These are phyloP conservation scores for Hypoxylon sp. DNA, from an alignment of 2,329 filamentous ascomycete species.

Conservation along the genomic window DNA sequence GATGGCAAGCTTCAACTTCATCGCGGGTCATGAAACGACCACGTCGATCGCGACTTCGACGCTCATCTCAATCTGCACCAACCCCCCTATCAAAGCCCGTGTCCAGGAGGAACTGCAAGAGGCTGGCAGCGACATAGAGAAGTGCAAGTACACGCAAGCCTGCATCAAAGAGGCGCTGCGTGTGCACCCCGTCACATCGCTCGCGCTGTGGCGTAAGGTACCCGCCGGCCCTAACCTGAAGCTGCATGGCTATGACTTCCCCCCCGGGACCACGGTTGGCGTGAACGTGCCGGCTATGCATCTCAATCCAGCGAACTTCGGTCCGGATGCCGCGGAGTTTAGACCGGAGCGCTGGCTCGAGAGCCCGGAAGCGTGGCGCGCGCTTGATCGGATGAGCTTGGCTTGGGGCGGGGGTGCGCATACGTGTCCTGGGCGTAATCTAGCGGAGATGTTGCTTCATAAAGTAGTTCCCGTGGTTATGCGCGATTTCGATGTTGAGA, in stretches of 20 bases:
- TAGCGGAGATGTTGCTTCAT: constrained; percentile 66
- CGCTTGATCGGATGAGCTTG: constrained; percentile 65
- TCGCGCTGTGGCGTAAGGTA: constrained; percentile 65
- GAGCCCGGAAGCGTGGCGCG: constrained; percentile 48
- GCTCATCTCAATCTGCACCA: constrained; percentile 63
- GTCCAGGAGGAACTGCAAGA: constrained; percentile 54
- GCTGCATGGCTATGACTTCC: constrained; percentile 60
- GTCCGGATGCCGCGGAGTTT: constrained; percentile 61
- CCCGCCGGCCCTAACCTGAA: constrained; percentile 55
- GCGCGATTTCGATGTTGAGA: constrained; percentile 61
- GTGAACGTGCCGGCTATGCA: constrained; percentile 68
- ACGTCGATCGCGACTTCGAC: constrained; percentile 55
- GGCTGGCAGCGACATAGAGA: constrained; percentile 12
- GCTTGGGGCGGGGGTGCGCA: constrained; percentile 68
- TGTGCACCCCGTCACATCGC: constrained; percentile 66
- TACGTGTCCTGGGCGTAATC: constrained; percentile 65
- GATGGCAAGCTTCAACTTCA: constrained; percentile 31
- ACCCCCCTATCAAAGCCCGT: constrained; percentile 53
- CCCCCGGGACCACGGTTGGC: constrained; percentile 64
- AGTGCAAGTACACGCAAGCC: constrained; percentile 59
- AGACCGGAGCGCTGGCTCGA: constrained; percentile 65
- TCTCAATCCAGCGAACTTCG: constrained; percentile 65
- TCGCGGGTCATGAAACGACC: constrained; percentile 36
- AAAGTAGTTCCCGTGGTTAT: constrained; percentile 62
- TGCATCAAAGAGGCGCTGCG: constrained; percentile 67